phyloP scores from a whole-genome alignment of 2,329 filamentous ascomycete genomes.

The Aphanocladium album region DNA sequence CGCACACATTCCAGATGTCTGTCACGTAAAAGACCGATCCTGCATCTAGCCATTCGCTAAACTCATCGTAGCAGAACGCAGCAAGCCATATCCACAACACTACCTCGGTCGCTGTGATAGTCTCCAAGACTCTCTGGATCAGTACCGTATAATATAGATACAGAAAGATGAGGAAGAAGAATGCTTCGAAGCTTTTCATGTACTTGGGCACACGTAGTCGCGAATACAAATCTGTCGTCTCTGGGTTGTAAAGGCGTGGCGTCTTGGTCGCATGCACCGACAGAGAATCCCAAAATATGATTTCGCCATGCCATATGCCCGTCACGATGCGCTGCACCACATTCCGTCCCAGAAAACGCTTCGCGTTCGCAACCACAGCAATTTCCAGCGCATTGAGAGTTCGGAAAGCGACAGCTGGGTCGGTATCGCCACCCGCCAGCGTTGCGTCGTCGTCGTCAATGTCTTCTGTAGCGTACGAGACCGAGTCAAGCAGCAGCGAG shows the following conservation, averaged over 20 bases:
- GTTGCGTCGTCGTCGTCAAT: slow-evolving; percentile 33
- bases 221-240: slow-evolving; percentile 66
- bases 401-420: slow-evolving; percentile 67
- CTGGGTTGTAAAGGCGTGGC: slow-evolving; percentile 68
- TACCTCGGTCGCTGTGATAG: slow-evolving; percentile 64
- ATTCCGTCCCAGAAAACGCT: slow-evolving; percentile 76
- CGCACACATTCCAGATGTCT: slow-evolving; percentile 76
- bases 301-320: slow-evolving; percentile 80
- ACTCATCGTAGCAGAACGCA: slow-evolving; percentile 82
- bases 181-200: slow-evolving; percentile 75
- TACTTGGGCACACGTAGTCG: slow-evolving; percentile 76
- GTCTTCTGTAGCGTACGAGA: slow-evolving; percentile 51
- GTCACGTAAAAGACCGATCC: slow-evolving; percentile 80
- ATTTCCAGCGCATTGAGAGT: slow-evolving; percentile 84
- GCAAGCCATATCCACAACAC: slow-evolving; percentile 81
- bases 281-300: slow-evolving; percentile 82
- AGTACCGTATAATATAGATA: slow-evolving; percentile 83
- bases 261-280: slow-evolving; percentile 68
- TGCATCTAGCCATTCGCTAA: slow-evolving; percentile 80
- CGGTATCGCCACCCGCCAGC: slow-evolving; percentile 35
- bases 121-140: slow-evolving; percentile 61
- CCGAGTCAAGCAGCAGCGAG: slow-evolving; percentile 45
- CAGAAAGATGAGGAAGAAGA: slow-evolving; percentile 75
- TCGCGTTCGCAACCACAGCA: slow-evolving; percentile 73
- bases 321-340: slow-evolving; percentile 79